Evolutionary conservation across 768 basidiomycete genomes (phyloP).

Genomic region (Termitomyces sp.): DNA sequence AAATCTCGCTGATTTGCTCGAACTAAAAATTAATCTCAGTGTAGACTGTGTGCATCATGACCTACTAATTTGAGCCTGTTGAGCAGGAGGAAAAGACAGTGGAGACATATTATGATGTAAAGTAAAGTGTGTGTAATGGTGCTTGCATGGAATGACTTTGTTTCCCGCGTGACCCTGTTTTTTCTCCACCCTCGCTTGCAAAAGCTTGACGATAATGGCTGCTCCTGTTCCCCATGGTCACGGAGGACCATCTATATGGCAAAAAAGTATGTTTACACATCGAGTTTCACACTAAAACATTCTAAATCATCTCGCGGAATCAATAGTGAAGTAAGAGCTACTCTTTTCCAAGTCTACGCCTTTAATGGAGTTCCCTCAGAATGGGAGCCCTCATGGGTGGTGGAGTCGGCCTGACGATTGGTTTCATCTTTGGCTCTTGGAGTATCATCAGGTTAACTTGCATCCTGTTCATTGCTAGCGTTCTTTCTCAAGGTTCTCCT

Average conservation of each 20-base stretch:
- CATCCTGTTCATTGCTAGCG: background rate
- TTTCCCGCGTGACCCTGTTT: slow-evolving; percentile 11
- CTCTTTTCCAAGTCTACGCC: slow-evolving; percentile 2
- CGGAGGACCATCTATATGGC: slow-evolving; percentile 62
- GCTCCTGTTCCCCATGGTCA: slow-evolving; percentile 23
- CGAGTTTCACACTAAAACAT: slow-evolving; percentile 1
- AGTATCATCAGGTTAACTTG: slow-evolving; percentile 75
- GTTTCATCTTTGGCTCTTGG: slow-evolving; percentile 94
- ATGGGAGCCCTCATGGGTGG: slow-evolving; percentile 93
- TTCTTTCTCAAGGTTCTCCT: background rate
- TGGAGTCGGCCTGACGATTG: slow-evolving; percentile 93
- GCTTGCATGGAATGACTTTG: background rate
- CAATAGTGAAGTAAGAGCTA: slow-evolving; percentile 49
- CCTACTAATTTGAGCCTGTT: slow-evolving; percentile 86
- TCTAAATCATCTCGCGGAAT: slow-evolving; percentile 1
- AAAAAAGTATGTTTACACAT: slow-evolving; percentile 52
- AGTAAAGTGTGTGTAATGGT: background rate
- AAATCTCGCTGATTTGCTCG: slow-evolving; percentile 81
- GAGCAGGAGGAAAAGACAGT: slow-evolving; percentile 63
- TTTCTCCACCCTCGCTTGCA: slow-evolving; percentile 2
- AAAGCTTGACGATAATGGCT: slow-evolving; percentile 14
- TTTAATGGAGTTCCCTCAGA: slow-evolving; percentile 32
- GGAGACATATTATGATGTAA: slow-evolving; percentile 12
- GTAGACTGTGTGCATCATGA: background rate
- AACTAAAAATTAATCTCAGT: slow-evolving; percentile 38